These are phyloP conservation scores for Fusarium secorum DNA, from an alignment of 2,329 filamentous ascomycete genomes.

Conservation along the genomic window DNA sequence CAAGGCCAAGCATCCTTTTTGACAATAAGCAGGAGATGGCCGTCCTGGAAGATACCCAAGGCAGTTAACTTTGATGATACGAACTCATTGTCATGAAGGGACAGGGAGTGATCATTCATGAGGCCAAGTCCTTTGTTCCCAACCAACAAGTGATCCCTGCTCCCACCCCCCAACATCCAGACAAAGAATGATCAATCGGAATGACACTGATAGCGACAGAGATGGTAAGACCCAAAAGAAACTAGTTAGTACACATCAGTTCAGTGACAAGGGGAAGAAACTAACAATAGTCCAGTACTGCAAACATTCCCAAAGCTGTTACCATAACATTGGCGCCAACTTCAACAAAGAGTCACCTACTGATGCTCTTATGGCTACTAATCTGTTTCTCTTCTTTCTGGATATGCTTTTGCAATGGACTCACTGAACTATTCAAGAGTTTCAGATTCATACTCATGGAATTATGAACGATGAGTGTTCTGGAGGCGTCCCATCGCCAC, in stretches of 20 bases:
- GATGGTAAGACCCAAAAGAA: not conserved
- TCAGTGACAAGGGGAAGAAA: not conserved
- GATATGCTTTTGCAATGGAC: no score
- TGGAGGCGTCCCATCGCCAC: not conserved
- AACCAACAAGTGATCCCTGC: not conserved
- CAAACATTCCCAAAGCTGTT: not conserved
- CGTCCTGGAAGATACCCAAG: fast-evolving
- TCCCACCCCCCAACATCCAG: not conserved
- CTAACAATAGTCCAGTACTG: not conserved
- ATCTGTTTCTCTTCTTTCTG: not conserved
- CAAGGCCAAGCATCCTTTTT: not conserved
- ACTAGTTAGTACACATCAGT: no score
- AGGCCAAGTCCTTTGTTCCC: not conserved
- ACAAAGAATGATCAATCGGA: not conserved
- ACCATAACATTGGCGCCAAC: no score
- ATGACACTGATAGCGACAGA: no score
- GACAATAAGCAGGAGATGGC: not conserved
- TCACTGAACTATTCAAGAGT: not conserved
- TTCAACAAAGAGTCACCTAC: not conserved
- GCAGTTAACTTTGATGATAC: not conserved
- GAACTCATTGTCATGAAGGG: not conserved
- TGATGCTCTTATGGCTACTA: not conserved
- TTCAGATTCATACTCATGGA: not conserved
- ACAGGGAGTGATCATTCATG: not conserved
- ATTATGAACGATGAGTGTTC: not conserved